Evolutionary conservation across 1,139 yeast genomes (phyloP).

Genomic region (Candida pseudoviswanathii): DNA sequence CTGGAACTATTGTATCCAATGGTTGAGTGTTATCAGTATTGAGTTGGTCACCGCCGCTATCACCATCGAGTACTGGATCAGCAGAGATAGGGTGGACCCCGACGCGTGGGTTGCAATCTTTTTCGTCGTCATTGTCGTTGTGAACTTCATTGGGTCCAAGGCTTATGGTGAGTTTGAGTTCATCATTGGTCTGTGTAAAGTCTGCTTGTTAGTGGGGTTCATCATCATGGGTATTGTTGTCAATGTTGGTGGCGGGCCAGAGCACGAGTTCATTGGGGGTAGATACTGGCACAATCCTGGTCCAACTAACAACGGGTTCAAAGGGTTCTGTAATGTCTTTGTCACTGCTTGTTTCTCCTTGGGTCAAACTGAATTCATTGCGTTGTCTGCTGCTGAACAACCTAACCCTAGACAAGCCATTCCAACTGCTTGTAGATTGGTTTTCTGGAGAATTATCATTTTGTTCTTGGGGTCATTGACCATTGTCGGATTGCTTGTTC

Average conservation of each 20-base stretch:
- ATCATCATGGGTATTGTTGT: slow-evolving; percentile 43
- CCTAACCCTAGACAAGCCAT: slow-evolving; percentile 42
- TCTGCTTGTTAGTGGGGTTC: slow-evolving; percentile 41
- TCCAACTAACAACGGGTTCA: slow-evolving; percentile 32
- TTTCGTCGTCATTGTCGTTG: slow-evolving; percentile 32
- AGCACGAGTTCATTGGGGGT: slow-evolving; percentile 46
- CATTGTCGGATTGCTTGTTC: slow-evolving; percentile 47
- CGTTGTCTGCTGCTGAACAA: slow-evolving; percentile 46
- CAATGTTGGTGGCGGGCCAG: slow-evolving; percentile 42
- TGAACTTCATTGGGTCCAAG: slow-evolving; percentile 42
- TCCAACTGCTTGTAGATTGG: slow-evolving; percentile 45
- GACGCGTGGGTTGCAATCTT: slow-evolving; percentile 45
- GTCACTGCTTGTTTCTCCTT: slow-evolving; percentile 42
- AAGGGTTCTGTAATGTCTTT: slow-evolving; percentile 43
- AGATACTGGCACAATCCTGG: slow-evolving; percentile 50
- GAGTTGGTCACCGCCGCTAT: slow-evolving; percentile 46
- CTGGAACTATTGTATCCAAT: slow-evolving; percentile 47
- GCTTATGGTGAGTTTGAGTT: slow-evolving; percentile 51
- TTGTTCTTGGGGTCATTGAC: slow-evolving; percentile 45
- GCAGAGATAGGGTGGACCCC: slow-evolving; percentile 27
- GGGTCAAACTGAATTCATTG: slow-evolving; percentile 45
- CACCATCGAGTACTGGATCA: slow-evolving; percentile 39
- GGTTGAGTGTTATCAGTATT: slow-evolving; percentile 43
- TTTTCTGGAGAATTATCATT: slow-evolving; percentile 39
- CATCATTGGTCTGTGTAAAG: slow-evolving; percentile 38